Base-by-base conservation (phyloP, 441 rosid genomes). In the Daphne laureola region DNA sequence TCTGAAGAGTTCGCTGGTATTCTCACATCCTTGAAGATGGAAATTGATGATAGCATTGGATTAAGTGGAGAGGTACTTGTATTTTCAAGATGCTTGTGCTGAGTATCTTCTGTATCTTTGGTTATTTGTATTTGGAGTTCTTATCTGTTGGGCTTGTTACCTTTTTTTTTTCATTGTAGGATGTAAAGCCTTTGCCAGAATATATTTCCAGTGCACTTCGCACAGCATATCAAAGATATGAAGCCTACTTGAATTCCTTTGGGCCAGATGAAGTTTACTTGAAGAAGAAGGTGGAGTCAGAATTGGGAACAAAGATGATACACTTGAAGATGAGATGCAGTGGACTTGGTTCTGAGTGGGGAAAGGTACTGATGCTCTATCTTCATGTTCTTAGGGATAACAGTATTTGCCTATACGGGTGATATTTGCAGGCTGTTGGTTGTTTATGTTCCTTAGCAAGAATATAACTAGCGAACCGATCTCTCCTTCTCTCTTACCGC, bases 271-370 rank as follows among this genome's bases (percentile, higher is more conserved):
- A 89, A 64, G 59, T 68, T 52, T 89, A 70, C 65, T 69, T 84
- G 76, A 69, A 73, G 67, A 92, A 92, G 82, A 92, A 92, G 72
- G 92, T 87, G 21, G 98, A 86, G 88, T 80, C 62, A 18, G 96
- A 92, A 66, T 73, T 92, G 79, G 98, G 97, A 42, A 77, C 97
- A 35, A 89, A 79, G 78, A 84, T 93, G 97, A 89, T 93, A 65
- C 80, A 77, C 85, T 67, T 93, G 70, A 93, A 93, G 90, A 93
- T 89, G 97, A 83, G 98, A 72, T 84, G 92, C 65, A 66, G 88
- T 13, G 90, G 91, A 54, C 94, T 89, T 64, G 87, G 74, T 63
- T 65, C 96, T 5, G 87, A 83, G 67, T 92, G 98, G 98, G 94
- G 96, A 62, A 86, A 92, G 94, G 97, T 92, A 79, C 42, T 46